A percentile compares a stretch with the other conserved stretches of the same genome.
phyloP scores from a whole-genome alignment of 208 protist genomes.

The Leishmania mexicana region DNA sequence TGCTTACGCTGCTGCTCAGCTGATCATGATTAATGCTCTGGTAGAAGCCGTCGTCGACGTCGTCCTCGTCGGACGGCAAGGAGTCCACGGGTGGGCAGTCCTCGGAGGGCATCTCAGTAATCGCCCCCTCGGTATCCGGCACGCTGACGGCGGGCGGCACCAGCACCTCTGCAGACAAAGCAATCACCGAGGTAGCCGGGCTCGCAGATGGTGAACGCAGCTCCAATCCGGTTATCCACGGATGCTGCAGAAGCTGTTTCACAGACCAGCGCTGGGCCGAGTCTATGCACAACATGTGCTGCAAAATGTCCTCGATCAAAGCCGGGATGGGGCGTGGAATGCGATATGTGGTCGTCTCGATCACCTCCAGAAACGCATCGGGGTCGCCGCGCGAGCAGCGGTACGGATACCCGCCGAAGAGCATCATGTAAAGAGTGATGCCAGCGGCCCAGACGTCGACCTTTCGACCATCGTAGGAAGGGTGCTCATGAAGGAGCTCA shows the following conservation, averaged over 20 bases:
- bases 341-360: conserved; percentile 51
- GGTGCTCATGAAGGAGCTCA: conserved; percentile 70
- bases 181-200: neutral
- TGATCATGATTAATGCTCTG: conserved; percentile 9
- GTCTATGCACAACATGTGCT: conserved; percentile 75
- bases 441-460: conserved; percentile 91
- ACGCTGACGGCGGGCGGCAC: neutral
- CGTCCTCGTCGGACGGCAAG: conserved; percentile 30
- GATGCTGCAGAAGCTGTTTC: conserved; percentile 73
- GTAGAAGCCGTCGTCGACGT: conserved; percentile 39
- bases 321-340: conserved; percentile 61
- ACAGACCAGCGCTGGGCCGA: conserved; percentile 77
- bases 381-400: conserved; percentile 43
- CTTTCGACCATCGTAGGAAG: conserved; percentile 88
- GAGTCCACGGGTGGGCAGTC: conserved; percentile 22
- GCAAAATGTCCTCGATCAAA: conserved; percentile 57
- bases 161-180: neutral
- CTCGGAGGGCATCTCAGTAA: conserved; percentile 17
- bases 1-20: conserved; percentile 13
- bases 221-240: conserved; percentile 53
- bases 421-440: conserved; percentile 89
- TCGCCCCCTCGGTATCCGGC: neutral
- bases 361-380: conserved; percentile 65
- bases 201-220: conserved; percentile 9
- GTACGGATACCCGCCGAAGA: conserved; percentile 95